A percentile compares a stretch with the other conserved stretches of the same genome.
phyloP scores from a whole-genome alignment of 805 yeast genomes.

The Lipomyces spencermartinsiae region DNA sequence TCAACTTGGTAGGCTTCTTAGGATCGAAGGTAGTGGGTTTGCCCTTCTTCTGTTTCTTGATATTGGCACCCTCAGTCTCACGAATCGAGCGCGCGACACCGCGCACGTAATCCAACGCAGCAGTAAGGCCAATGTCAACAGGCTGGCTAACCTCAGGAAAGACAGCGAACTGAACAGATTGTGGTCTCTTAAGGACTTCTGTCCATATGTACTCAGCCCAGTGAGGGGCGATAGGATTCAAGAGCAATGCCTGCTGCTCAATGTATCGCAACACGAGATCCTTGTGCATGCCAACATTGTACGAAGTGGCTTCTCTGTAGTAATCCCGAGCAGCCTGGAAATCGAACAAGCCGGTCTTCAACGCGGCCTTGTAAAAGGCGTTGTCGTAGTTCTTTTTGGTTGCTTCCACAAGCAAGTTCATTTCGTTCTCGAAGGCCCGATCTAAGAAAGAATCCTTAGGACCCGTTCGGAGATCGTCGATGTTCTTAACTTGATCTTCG shows the following conservation, averaged over 20 bases:
- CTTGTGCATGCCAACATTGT: constrained; percentile 73
- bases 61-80: constrained; percentile 86
- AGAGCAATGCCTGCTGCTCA: constrained; percentile 80
- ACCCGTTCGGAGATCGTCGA: constrained; percentile 47
- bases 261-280: constrained; percentile 82
- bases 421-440: constrained; percentile 88
- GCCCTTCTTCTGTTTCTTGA: constrained; percentile 86
- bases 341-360: constrained; percentile 90
- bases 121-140: constrained; percentile 63
- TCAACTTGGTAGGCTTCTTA: constrained; percentile 72
- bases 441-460: constrained; percentile 74
- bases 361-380: constrained; percentile 85
- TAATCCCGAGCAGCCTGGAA: constrained; percentile 95
- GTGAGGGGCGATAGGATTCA: constrained; percentile 96
- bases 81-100: constrained; percentile 80
- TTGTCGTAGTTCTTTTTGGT: constrained; percentile 71
- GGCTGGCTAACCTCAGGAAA: constrained; percentile 84
- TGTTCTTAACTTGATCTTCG: constrained; percentile 64
- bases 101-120: constrained; percentile 81
- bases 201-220: constrained; percentile 88
- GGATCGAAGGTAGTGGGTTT: constrained; percentile 78
- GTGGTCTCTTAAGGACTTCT: constrained; percentile 72
- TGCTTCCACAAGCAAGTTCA: constrained; percentile 79
- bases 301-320: constrained; percentile 78
- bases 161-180: constrained; percentile 71